Evolutionary conservation across 2,329 filamentous ascomycete species (phyloP).

Genomic region (Berkeleyomyces basicola): DNA sequence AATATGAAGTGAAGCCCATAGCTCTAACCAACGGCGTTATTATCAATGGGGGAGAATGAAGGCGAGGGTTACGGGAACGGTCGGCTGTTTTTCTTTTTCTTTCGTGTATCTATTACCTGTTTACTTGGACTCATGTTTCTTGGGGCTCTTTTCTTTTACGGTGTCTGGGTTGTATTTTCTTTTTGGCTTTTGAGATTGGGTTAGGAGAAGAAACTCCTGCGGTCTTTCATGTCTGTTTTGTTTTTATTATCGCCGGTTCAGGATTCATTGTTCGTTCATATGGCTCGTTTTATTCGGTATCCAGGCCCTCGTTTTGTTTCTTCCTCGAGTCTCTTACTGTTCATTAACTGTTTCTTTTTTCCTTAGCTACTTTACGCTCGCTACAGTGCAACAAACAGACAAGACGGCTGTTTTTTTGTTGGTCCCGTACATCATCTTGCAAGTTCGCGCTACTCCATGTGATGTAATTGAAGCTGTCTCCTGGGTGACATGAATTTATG

Average conservation of each 20-base stretch:
- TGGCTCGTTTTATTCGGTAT: background rate
- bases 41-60: background rate
- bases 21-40: background rate
- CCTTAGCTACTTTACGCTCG: slow-evolving; percentile 7
- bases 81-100: background rate
- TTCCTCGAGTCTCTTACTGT: slow-evolving; percentile 13
- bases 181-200: background rate
- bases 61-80: background rate
- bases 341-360: slow-evolving; percentile 15
- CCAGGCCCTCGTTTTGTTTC: background rate
- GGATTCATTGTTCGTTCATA: background rate
- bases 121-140: background rate
- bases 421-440: too few relatives aligned
- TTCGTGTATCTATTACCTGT: background rate
- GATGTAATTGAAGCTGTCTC: background rate
- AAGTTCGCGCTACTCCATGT: too few relatives aligned
- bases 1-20: background rate
- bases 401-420: background rate
- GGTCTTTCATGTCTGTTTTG: background rate
- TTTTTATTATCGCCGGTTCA: background rate
- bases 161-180: background rate
- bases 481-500: too few relatives aligned
- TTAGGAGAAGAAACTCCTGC: background rate
- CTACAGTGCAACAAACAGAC: background rate
- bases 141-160: background rate